Percentiles rank a stretch among this genome's conserved stretches.
phyloP scores from a whole-genome alignment of 441 rosid species.

The Geranium incanum region DNA sequence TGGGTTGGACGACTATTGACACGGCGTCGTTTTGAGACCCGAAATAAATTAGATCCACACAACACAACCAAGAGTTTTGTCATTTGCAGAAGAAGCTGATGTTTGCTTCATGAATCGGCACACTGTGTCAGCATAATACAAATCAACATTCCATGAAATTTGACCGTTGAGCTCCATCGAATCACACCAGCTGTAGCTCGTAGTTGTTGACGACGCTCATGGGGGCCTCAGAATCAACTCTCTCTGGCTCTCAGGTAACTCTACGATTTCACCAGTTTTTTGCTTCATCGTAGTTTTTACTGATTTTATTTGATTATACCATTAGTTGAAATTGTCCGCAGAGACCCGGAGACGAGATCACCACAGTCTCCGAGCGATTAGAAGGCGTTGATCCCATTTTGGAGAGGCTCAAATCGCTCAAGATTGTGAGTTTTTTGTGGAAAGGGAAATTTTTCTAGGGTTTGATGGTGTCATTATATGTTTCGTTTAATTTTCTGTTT shows the following conservation, averaged over 20 bases:
- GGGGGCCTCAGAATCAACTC: conserved; percentile 50
- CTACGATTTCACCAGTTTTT: conserved; percentile 3
- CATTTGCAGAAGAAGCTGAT: neutral
- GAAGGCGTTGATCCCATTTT: conserved; percentile 60
- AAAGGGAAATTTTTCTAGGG: neutral
- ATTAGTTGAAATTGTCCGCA: conserved; percentile 14
- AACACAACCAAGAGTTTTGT: neutral
- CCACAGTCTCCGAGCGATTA: conserved; percentile 61
- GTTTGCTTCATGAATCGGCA: neutral
- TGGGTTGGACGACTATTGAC: neutral
- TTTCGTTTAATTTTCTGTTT: neutral
- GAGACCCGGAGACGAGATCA: conserved; percentile 52
- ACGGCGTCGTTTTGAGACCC: neutral
- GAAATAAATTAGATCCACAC: too few species aligned
- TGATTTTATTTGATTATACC: neutral
- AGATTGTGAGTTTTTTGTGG: conserved; percentile 41
- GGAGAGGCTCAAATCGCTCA: conserved; percentile 69
- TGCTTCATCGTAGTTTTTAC: neutral
- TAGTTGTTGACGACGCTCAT: conserved; percentile 17
- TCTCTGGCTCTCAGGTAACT: conserved; percentile 34
- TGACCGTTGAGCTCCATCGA: conserved; percentile 6
- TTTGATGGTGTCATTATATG: neutral
- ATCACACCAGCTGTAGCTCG: neutral
- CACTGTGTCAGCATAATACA: neutral
- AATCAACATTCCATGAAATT: neutral